These are phyloP conservation scores for Botrytis squamosa DNA, from an alignment of 2,329 filamentous ascomycete genomes.

Conservation along the genomic window DNA sequence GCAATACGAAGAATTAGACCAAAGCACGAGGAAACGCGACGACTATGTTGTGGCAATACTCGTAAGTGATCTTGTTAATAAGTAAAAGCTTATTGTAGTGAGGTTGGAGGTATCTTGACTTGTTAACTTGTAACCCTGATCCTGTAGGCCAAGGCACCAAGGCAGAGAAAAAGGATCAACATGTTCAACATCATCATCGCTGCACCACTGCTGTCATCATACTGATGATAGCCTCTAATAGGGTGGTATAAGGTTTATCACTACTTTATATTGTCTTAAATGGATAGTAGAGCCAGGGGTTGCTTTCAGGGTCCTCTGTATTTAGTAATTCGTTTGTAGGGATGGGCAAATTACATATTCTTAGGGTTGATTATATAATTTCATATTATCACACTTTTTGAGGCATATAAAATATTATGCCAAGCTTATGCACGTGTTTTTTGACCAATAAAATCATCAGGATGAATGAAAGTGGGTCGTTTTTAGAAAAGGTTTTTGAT, in stretches of 20 bases:
- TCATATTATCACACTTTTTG: no score
- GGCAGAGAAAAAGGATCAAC: neutral
- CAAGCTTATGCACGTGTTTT: no score
- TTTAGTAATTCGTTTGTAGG: neutral
- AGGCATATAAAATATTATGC: no score
- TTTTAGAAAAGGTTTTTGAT: no score
- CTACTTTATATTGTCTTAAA: neutral
- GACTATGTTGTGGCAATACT: conserved; percentile 9
- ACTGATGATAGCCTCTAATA: neutral
- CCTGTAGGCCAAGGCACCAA: neutral
- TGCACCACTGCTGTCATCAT: neutral
- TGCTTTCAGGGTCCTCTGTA: neutral
- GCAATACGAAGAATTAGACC: neutral
- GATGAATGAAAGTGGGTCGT: no score
- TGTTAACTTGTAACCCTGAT: neutral
- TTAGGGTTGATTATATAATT: no score
- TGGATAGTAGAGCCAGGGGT: neutral
- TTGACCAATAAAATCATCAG: no score
- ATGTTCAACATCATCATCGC: neutral
- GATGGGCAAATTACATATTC: no score
- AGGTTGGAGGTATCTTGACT: neutral
- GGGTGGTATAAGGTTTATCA: conserved; percentile 1
- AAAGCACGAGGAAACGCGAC: neutral
- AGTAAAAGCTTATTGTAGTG: neutral
- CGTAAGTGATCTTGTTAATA: neutral